phyloP scores from a whole-genome alignment of 257 asterid genomes.

The Solanum lycopersicoides region DNA sequence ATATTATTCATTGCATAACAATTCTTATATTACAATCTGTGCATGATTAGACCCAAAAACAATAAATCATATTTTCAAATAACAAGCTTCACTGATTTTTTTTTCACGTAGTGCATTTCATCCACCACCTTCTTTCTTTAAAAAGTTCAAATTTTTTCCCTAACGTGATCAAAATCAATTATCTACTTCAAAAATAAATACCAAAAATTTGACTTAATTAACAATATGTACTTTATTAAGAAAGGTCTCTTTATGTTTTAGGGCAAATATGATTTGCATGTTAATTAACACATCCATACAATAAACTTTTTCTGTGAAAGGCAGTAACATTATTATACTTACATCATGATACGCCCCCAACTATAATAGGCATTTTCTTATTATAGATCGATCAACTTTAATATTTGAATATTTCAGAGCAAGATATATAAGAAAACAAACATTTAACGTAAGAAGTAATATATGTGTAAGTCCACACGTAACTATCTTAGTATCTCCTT shows the following conservation, averaged over 20 bases:
- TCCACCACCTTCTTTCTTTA: neutral
- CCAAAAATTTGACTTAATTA: neutral
- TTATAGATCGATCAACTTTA: neutral
- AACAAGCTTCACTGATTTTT: neutral
- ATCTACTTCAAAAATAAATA: too few relatives aligned
- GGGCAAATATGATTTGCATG: too few relatives aligned
- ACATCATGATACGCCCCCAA: neutral
- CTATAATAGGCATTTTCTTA: neutral
- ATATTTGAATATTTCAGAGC: neutral
- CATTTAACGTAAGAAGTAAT: neutral
- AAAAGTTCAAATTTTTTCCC: too few relatives aligned
- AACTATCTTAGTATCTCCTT: neutral
- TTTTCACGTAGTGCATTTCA: neutral
- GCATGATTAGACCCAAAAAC: neutral
- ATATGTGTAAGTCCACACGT: neutral
- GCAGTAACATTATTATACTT: neutral
- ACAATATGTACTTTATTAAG: too few relatives aligned
- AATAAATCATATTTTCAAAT: neutral
- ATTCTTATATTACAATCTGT: neutral
- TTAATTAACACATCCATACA: neutral
- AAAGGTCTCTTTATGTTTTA: too few relatives aligned
- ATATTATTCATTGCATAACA: neutral
- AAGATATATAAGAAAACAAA: neutral
- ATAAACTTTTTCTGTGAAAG: neutral
- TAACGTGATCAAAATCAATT: too few relatives aligned